A percentile compares a stretch with the other conserved stretches of the same genome.
Conservation (phyloP, 2,329 filamentous ascomycete species). For the Sporothrix humicola region DNA sequence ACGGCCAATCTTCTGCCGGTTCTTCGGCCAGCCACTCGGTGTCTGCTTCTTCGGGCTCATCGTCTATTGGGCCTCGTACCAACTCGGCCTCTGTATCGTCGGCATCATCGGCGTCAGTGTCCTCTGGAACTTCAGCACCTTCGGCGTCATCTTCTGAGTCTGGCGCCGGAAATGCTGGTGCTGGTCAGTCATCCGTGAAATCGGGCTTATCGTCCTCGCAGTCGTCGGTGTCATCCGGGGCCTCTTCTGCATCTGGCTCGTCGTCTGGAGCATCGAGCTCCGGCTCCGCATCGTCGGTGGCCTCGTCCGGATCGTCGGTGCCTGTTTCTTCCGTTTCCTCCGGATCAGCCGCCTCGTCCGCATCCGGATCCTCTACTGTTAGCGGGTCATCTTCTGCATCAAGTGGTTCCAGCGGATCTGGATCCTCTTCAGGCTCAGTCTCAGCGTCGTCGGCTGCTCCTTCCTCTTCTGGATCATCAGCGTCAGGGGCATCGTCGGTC, state of each 20-base stretch:
- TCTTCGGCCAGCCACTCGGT: no score
- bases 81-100: no score
- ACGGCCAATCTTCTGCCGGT: no score
- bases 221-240: background rate
- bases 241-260: background rate
- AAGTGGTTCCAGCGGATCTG: background rate
- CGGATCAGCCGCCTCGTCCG: background rate
- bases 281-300: background rate
- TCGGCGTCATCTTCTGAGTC: background rate
- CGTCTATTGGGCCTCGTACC: no score
- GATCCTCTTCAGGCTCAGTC: no score
- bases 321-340: background rate
- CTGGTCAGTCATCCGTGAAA: background rate
- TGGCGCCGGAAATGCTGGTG: background rate
- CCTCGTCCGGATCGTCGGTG: background rate
- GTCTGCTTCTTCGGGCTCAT: no score
- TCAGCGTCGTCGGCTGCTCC: background rate
- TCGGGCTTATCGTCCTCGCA: background rate
- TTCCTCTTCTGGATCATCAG: background rate
- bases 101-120: no score
- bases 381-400: background rate
- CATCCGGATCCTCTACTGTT: background rate
- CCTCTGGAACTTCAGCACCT: no score
- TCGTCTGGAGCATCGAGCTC: constrained; percentile 1
- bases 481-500: background rate